These are phyloP conservation scores for Volutella citrinella DNA, from an alignment of 2,329 filamentous ascomycete genomes.

Conservation along the genomic window DNA sequence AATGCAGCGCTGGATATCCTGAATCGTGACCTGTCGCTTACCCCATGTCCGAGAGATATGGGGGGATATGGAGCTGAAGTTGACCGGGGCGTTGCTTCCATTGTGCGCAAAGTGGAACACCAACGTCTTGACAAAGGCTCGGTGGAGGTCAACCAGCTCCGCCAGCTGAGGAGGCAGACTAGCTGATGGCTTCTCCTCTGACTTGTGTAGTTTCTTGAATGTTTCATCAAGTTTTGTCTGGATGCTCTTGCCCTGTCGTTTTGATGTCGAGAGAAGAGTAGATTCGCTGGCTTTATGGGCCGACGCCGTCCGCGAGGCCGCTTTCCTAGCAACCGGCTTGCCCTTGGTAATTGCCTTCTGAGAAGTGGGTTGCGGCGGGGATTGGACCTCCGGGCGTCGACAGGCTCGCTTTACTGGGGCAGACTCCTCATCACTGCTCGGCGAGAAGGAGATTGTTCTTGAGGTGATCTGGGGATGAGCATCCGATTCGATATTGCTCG, in stretches of 20 bases:
- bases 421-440: constrained; percentile 32
- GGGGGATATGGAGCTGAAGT: constrained; percentile 59
- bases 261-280: constrained; percentile 31
- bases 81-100: constrained; percentile 59
- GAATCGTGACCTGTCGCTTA: constrained; percentile 62
- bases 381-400: constrained; percentile 22
- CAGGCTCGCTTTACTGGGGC: constrained; percentile 25
- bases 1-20: constrained; percentile 65
- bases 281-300: constrained; percentile 30
- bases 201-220: constrained; percentile 34
- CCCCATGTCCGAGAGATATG: constrained; percentile 69
- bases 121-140: constrained; percentile 65
- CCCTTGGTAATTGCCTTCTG: constrained; percentile 22
- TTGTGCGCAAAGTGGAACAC: constrained; percentile 69
- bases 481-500: constrained; percentile 25
- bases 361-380: constrained; percentile 4
- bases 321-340: constrained; percentile 29
- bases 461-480: constrained; percentile 19
- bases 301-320: constrained; percentile 25
- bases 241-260: constrained; percentile 22
- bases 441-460: constrained; percentile 30
- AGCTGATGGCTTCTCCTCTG: constrained; percentile 13
- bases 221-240: constrained; percentile 40
- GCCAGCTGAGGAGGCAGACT: constrained; percentile 50
- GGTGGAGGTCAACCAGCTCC: constrained; percentile 63